Conservation (phyloP, 1,284 basidiomycete species). For the Cystobasidiaceae sp. region DNA sequence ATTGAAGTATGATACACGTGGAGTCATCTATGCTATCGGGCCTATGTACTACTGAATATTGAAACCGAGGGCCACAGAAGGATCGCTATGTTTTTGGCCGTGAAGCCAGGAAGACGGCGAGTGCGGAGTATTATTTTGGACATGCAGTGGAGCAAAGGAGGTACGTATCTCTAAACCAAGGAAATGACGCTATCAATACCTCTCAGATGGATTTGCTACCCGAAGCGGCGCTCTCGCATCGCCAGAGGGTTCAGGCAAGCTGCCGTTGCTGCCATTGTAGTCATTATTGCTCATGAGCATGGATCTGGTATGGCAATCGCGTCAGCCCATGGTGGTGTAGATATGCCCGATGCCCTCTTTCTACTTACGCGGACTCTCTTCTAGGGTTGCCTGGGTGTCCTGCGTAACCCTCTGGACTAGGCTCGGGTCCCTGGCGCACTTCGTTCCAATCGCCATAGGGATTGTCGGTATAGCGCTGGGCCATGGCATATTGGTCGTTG, state of each 20-base stretch:
- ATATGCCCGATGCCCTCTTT: not conserved
- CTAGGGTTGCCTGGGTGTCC: conserved; percentile 2
- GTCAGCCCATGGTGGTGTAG: not conserved
- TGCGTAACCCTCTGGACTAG: conserved; percentile 18
- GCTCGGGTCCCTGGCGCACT: conserved; percentile 6
- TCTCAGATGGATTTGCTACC: conserved; percentile 23
- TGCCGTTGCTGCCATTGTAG: conserved; percentile 14
- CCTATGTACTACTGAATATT: too few relatives aligned
- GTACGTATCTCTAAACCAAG: too few relatives aligned
- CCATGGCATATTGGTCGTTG: conserved; percentile 15
- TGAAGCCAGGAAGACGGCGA: too few relatives aligned
- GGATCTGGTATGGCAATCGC: not conserved
- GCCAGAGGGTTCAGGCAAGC: not conserved
- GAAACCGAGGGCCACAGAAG: too few relatives aligned
- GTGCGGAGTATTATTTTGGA: too few relatives aligned
- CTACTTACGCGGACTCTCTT: conserved; percentile 11
- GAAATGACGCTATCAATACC: not conserved
- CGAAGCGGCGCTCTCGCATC: conserved; percentile 3
- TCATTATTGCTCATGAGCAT: conserved; percentile 14
- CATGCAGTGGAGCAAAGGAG: too few relatives aligned
- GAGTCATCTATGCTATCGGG: too few relatives aligned
- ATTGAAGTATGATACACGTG: not conserved
- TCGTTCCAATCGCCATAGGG: conserved; percentile 25
- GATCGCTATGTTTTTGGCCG: too few relatives aligned
- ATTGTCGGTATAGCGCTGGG: conserved; percentile 17